A percentile compares a stretch with the other conserved stretches of the same genome.
Evolutionary conservation across 2,329 filamentous ascomycete species (phyloP).

Genomic region (Exophiala lecanii-corni): DNA sequence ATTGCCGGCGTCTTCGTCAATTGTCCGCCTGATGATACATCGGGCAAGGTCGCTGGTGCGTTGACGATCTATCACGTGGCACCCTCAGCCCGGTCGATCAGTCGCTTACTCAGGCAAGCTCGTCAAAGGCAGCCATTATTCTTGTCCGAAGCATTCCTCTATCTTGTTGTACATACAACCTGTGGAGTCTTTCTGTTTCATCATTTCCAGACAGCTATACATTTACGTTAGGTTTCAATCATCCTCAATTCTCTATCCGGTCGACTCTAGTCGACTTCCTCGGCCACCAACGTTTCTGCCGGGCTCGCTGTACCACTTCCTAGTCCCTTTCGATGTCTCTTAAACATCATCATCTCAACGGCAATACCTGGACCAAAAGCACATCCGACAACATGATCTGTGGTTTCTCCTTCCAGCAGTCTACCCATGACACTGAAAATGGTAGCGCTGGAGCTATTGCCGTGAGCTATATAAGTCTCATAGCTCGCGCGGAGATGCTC

Average conservation of each 20-base stretch:
- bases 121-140: slow-evolving; percentile 7
- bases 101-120: slow-evolving; percentile 18
- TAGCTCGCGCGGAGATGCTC: slow-evolving; percentile 67
- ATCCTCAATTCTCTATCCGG: slow-evolving; percentile 6
- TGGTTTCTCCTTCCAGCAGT: slow-evolving; percentile 44
- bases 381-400: slow-evolving; percentile 57
- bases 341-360: slow-evolving; percentile 65
- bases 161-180: slow-evolving; percentile 22
- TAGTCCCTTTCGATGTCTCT: slow-evolving; percentile 11
- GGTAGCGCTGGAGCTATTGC: slow-evolving; percentile 64
- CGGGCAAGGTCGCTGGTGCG: slow-evolving; percentile 31
- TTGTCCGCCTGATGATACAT: slow-evolving; percentile 28
- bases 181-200: slow-evolving; percentile 16
- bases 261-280: slow-evolving; percentile 27
- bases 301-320: slow-evolving; percentile 23
- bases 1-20: slow-evolving; percentile 32
- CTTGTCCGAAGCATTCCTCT: slow-evolving; percentile 23
- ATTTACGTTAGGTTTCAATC: neutral
- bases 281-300: slow-evolving; percentile 23
- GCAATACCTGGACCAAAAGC: slow-evolving; percentile 67
- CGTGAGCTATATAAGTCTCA: slow-evolving; percentile 62
- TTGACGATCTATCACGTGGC: slow-evolving; percentile 35
- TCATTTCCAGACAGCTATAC: slow-evolving; percentile 11
- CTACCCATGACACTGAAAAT: slow-evolving; percentile 64
- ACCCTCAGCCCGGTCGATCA: slow-evolving; percentile 29